Evolutionary conservation across 352 stramenopile species (phyloP), one percentile per base, ranked within the genome.

Genomic region (Pythium grandisporangium): DNA sequence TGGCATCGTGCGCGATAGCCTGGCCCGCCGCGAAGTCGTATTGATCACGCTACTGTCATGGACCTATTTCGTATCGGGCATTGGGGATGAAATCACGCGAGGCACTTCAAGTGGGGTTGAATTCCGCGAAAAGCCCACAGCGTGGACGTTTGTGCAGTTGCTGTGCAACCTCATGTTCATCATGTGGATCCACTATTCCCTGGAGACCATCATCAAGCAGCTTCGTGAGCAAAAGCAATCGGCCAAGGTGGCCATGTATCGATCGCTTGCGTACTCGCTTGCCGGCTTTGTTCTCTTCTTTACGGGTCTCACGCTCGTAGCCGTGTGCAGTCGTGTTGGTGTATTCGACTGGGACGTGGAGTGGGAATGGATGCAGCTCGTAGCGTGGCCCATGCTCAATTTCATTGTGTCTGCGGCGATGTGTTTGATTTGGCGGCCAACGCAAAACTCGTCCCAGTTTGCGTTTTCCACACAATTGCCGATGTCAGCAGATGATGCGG

Each of bases 361-460:
- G 53, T 95, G 76, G 70, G 76, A 93, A 47, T 96, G 85, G 85
- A 88, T 91, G 66, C 74, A 94, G 46, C 66, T 94, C n/a, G 84
- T 96, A 25, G 80, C 79, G 19, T 96, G 84, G 82, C 82, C 85
- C 12, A 75, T 95, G 33, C 67, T 96, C 30, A 95, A 96, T 58
- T 96, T 96, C 42, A 90, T 66, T 2, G 81, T 96, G 13, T 88
- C 84, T 42, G 61, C 75, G 11, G 78, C 85, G 1, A 93, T 96
- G 72, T 87, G 81, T 45, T 63, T 90, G 44, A 95, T 96, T 44
- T 96, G 85, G 85, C 72, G 82, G 11, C 85, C 85, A 3, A 93
- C 79, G 1, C 62, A 84, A 45, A 88, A 81, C 51, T 88, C 72
- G 41, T 91, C 80, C 14, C 77, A 91, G 52, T 85, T 86, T 58